A percentile compares a stretch with the other conserved stretches of the same genome.
phyloP scores from a whole-genome alignment of 192 early-diverging fungal genomes.

The Coemansia sp. region DNA sequence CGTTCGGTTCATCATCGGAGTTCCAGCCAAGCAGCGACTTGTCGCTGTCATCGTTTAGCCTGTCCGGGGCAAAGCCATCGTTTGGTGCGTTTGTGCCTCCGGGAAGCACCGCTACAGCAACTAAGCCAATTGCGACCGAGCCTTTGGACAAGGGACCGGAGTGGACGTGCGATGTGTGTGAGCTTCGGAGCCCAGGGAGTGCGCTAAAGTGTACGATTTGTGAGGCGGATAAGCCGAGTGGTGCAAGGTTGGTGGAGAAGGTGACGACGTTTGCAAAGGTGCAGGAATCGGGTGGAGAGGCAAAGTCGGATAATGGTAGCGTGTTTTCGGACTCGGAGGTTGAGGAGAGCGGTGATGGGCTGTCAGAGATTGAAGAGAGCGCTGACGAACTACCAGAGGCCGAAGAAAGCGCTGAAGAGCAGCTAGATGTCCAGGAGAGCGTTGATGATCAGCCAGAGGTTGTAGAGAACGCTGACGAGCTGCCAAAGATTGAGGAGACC shows the following conservation, averaged over 20 bases:
- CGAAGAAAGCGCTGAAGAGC: background rate
- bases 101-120: background rate
- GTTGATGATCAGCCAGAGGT: background rate
- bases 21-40: conserved; percentile 18
- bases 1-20: background rate
- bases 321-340: background rate
- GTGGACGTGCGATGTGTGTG: conserved; percentile 39
- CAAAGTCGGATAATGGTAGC: background rate
- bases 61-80: background rate
- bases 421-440: background rate
- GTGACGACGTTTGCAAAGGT: background rate
- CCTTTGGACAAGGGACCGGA: background rate
- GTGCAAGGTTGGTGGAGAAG: background rate
- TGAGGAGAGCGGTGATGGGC: too few relatives aligned
- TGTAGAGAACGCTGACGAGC: background rate
- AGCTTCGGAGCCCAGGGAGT: conserved; percentile 13
- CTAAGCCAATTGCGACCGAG: too few relatives aligned
- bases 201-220: conserved; percentile 26
- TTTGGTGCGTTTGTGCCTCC: conserved; percentile 8
- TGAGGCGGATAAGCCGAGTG: conserved; percentile 21
- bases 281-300: background rate
- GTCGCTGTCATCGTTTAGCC: conserved; percentile 3
- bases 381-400: too few relatives aligned
- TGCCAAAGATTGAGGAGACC: background rate
- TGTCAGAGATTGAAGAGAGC: too few relatives aligned